Base-by-base conservation (phyloP, 169 alveolate genomes). In the Condylostoma magnum region DNA sequence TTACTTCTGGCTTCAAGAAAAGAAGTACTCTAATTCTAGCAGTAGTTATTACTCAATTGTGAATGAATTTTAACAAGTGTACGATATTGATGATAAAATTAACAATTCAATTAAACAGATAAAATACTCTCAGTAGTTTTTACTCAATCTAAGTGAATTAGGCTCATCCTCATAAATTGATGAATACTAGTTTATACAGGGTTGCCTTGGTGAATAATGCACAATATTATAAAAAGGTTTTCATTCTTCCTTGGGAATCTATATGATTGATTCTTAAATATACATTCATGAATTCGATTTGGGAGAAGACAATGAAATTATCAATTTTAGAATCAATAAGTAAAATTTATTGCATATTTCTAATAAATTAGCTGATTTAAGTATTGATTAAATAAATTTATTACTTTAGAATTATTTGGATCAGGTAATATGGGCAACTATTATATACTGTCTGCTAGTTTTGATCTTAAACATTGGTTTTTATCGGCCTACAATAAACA, bases 1-100 rank as follows among this genome's bases (percentile, higher is more conserved):
- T 18, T 63, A 63, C 33, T 63, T 2, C 22, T 63, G 73, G 73
- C 58, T 63, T 8, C 73, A 63, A 25, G 73, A 63, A 28, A n/a
- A 12, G 3, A 63, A 63, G 6, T 63, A 63, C 60, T n/a, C 34
- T 5, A 63, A 44, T 37, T 15, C 69, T n/a, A 33, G 52, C 6
- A 6, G n/a, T 4, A 27, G 52, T 37, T 57, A 57, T 37, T 2
- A 33, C 1, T 57, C 1, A 25, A 25, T 18, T 4, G 52, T 36
- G 15, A 27, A 47, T 28, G n/a, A 57, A 2, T 28, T 4, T 37
- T 6, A 36, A 36, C n/a, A 18, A 34, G 47, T 15, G 18, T 8
- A 20, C n/a, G 18, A 10, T 20, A 47, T 51, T 1, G n/a, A 5
- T 6, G 47, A 33, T 10, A 51, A 25, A 5, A n/a, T 53, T 25